Evolutionary conservation across 139 green algal species (phyloP), one percentile per base, ranked within the genome.

Genomic region (Tetraselmis striata): DNA sequence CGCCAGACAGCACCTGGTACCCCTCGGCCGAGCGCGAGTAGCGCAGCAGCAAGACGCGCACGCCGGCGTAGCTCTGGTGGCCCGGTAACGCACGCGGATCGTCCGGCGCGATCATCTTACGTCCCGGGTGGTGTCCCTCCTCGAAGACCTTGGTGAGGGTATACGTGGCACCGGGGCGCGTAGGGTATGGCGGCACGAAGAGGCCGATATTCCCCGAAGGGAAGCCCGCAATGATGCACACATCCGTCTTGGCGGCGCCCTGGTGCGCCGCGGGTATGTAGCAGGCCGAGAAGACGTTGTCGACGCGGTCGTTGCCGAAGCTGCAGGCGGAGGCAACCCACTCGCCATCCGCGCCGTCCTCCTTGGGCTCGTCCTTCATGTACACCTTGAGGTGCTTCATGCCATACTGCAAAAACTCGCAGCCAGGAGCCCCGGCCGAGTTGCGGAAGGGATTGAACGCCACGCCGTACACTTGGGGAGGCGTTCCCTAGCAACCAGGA

Each of bases 361-460:
- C 11, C 22, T 75, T 79, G 23, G 29, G 2, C 23, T 77, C 28
- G 5, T 28, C 79, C 45, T 59, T 32, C 32, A 81, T 27, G 78
- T 83, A 89, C 1, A 78, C 86, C 83, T 92, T 92, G 59, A 94
- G 80, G 81, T 94, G 91, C 77, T 93, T 93, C 59, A 92, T 84
- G 2, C 91, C 91, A 79, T 92, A 94, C 29, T 83, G 86, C 22
- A 83, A 32, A 58, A 92, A 94, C 86, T 92, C 89, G 83, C 82
- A 86, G 75, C 89, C 89, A 0, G 59, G 31, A 2, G 79, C 59
- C 2, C 86, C 84, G 29, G 80, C 76, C 25, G 32, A 75, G 0
- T 86, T 86, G 22, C 78, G 29, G 1, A 90, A 82, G 25, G 85
- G 87, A 82, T 91, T 91, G 84, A 85, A 93, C 28, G 78, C 82